Evolutionary conservation across 129 eudicot genomes (phyloP).

Genomic region (Saposhnikovia divaricata): DNA sequence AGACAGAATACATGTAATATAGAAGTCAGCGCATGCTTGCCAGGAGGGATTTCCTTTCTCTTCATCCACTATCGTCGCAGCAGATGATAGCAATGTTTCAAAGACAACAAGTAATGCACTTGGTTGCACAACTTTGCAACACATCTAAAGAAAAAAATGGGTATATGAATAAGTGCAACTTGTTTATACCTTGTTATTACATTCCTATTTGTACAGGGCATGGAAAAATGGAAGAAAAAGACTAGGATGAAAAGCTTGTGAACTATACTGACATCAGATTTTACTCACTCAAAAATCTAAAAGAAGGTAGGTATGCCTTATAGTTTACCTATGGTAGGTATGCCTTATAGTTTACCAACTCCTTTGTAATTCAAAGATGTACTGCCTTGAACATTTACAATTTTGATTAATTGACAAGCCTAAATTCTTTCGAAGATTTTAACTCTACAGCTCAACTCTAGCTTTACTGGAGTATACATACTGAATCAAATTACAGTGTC

Average conservation of each 20-base stretch:
- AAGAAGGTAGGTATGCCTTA: background rate
- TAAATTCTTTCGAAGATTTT: background rate
- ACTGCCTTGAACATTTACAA: background rate
- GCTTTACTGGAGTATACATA: background rate
- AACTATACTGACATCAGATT: background rate
- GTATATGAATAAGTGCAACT: background rate
- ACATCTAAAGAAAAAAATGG: slow-evolving; percentile 51
- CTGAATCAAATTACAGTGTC: background rate
- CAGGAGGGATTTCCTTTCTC: slow-evolving; percentile 97
- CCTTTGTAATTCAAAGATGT: background rate
- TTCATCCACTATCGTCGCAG: slow-evolving; percentile 93
- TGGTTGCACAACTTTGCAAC: slow-evolving; percentile 93
- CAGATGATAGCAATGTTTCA: slow-evolving; percentile 79
- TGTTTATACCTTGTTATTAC: background rate
- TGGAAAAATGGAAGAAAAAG: background rate
- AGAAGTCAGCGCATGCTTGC: slow-evolving; percentile 99
- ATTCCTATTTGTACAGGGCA: background rate
- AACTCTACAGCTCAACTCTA: background rate
- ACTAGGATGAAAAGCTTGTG: background rate
- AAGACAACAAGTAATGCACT: slow-evolving; percentile 68
- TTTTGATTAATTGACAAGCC: background rate
- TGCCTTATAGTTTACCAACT: background rate
- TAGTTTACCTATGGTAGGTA: background rate
- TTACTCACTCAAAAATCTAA: background rate
- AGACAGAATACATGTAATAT: slow-evolving; percentile 72